These are phyloP conservation scores for Crucihimalaya himalaica DNA, from an alignment of 345 rosid species.

Conservation along the genomic window DNA sequence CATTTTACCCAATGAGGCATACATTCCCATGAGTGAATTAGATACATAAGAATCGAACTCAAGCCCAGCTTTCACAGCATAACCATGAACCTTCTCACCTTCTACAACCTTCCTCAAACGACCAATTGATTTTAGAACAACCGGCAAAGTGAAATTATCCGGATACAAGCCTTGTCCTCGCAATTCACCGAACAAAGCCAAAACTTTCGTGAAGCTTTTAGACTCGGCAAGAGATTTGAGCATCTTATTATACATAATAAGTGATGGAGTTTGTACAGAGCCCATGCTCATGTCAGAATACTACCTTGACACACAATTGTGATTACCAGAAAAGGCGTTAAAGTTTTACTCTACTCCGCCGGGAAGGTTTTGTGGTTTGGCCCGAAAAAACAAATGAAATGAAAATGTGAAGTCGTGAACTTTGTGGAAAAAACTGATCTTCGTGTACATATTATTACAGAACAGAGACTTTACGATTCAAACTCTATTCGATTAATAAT, in stretches of 20 bases:
- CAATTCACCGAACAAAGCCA: constrained; percentile 48
- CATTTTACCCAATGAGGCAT: constrained; percentile 46
- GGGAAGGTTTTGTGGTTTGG: not conserved
- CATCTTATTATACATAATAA: constrained; percentile 56
- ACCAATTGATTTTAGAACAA: constrained; percentile 52
- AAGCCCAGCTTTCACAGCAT: constrained; percentile 60
- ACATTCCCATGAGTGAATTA: constrained; percentile 75
- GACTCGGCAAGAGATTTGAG: constrained; percentile 57
- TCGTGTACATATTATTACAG: not conserved
- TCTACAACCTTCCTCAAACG: constrained; percentile 38
- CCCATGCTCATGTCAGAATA: constrained; percentile 10
- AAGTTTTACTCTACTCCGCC: not conserved
- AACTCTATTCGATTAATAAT: not conserved
- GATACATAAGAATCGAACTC: constrained; percentile 56
- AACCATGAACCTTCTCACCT: constrained; percentile 59
- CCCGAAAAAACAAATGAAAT: not conserved
- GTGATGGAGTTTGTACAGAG: constrained; percentile 40
- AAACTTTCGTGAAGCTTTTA: constrained; percentile 45
- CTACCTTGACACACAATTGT: not conserved
- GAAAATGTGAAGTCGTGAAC: not conserved
- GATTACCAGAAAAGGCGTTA: not conserved
- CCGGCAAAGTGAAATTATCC: constrained; percentile 78
- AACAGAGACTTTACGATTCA: not conserved
- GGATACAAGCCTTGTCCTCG: constrained; percentile 59
- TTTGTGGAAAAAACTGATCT: not conserved